A percentile compares a stretch with the other conserved stretches of the same genome.
Evolutionary conservation across 1,284 basidiomycete genomes (phyloP).

Genomic region (Fomitopsis palustris): DNA sequence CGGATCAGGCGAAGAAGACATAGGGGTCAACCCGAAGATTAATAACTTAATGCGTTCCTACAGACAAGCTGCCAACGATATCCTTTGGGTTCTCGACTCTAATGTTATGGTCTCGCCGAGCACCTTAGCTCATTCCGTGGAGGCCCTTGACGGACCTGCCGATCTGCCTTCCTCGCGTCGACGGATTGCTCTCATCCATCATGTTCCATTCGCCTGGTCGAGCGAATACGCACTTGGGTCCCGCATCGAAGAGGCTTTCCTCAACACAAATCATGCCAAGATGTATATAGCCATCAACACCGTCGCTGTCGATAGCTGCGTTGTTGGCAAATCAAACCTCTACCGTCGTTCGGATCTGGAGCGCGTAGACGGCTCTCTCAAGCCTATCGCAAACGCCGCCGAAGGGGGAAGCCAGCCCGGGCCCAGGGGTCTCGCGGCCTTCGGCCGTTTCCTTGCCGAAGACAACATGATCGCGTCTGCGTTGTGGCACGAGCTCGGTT

Average conservation of each 20-base stretch:
- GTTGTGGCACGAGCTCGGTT: slow-evolving; percentile 87
- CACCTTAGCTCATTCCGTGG: slow-evolving; percentile 86
- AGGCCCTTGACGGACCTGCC: slow-evolving; percentile 52
- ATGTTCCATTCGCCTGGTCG: slow-evolving; percentile 89
- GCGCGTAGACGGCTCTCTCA: slow-evolving; percentile 59
- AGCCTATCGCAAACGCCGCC: slow-evolving; percentile 33
- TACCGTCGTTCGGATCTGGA: slow-evolving; percentile 90
- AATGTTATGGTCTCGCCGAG: slow-evolving; percentile 80
- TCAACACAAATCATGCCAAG: slow-evolving; percentile 97
- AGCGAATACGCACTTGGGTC: slow-evolving; percentile 71
- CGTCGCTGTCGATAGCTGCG: slow-evolving; percentile 88
- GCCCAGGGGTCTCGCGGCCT: slow-evolving; percentile 66
- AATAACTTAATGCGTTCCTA: slow-evolving; percentile 94
- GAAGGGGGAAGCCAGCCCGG: slow-evolving; percentile 28
- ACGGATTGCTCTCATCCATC: slow-evolving; percentile 88
- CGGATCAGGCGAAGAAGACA: slow-evolving; percentile 53
- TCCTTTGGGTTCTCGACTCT: slow-evolving; percentile 96
- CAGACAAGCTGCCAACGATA: slow-evolving; percentile 77
- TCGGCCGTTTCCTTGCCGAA: slow-evolving; percentile 87
- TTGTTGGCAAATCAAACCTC: slow-evolving; percentile 96
- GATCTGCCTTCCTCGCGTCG: slow-evolving; percentile 26
- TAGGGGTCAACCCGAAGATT: slow-evolving; percentile 97
- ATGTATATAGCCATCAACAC: slow-evolving; percentile 98
- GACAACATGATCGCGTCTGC: slow-evolving; percentile 93
- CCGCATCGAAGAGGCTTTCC: slow-evolving; percentile 88